Percentiles rank a stretch among this genome's conserved stretches.
Evolutionary conservation across 2,329 filamentous ascomycete genomes (phyloP).

Genomic region (Cytospora schulzeri): DNA sequence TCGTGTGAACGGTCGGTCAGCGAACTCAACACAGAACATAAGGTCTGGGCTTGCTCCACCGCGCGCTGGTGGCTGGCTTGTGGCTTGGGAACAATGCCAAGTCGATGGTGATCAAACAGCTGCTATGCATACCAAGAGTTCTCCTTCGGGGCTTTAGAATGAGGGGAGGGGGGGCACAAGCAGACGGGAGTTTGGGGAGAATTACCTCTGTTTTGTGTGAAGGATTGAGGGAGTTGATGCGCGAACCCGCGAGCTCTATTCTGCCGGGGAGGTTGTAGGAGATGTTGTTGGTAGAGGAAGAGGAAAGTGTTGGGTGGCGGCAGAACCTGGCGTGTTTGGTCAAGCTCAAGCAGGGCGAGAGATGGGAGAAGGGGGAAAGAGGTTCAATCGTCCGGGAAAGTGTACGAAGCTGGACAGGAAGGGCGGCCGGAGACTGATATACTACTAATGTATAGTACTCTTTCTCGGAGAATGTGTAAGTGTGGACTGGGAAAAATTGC

Average conservation of each 20-base stretch:
- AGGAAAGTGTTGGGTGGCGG: background rate
- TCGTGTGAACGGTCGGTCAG: constrained; percentile 3
- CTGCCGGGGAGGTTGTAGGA: background rate
- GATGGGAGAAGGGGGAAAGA: constrained; percentile 1
- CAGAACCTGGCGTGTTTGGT: constrained; percentile 7
- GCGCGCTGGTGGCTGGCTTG: background rate
- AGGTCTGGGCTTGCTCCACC: constrained; percentile 7
- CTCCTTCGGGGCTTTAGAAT: background rate
- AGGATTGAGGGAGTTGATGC: background rate
- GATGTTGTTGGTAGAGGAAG: background rate
- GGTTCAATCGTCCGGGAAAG: constrained; percentile 13
- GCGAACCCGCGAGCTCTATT: constrained; percentile 8
- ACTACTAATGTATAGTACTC: background rate
- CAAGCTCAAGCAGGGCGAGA: constrained; percentile 12
- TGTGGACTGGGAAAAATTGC: background rate
- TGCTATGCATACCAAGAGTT: background rate
- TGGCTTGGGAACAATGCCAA: background rate
- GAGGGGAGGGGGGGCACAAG: background rate
- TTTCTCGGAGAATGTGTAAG: background rate
- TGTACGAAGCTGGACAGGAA: constrained; percentile 6
- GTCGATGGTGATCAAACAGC: background rate
- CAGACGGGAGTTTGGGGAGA: background rate
- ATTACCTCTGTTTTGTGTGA: constrained; percentile 12
- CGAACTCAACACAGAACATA: constrained; percentile 1
- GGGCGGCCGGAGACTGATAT: constrained; percentile 16